Percentiles rank a stretch among this genome's conserved stretches.
phyloP scores from a whole-genome alignment of 371 early-diverging fungal species.

The Syncephalastrum monosporum region DNA sequence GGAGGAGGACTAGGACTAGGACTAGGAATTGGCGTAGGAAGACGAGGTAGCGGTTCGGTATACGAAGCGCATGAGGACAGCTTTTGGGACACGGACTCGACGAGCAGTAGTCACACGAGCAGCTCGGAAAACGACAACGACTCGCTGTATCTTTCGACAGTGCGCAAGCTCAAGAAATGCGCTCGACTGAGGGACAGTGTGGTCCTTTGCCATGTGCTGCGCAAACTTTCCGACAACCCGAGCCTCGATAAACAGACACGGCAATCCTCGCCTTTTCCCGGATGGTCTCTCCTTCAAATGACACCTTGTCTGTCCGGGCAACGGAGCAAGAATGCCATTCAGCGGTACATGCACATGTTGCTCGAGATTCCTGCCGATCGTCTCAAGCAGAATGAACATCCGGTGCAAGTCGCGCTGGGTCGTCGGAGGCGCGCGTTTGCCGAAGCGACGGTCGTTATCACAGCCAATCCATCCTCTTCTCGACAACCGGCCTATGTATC shows the following conservation, averaged over 20 bases:
- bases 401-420: slow-evolving; percentile 16
- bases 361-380: slow-evolving; percentile 21
- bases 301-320: slow-evolving; percentile 6
- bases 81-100: not conserved
- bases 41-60: not conserved
- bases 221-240: not conserved
- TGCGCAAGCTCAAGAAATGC: slow-evolving; percentile 1
- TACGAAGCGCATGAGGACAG: not conserved
- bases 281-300: not conserved
- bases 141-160: not conserved
- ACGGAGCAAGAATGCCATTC: slow-evolving; percentile 5
- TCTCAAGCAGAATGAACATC: slow-evolving; percentile 18
- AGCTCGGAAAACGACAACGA: too few relatives aligned
- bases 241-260: not conserved
- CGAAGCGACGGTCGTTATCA: slow-evolving; percentile 16
- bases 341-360: slow-evolving; percentile 27
- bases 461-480: not conserved
- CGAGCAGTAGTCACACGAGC: too few relatives aligned
- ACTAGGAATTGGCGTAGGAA: not conserved
- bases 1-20: not conserved
- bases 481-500: too few relatives aligned
- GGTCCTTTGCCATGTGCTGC: not conserved
- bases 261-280: not conserved
- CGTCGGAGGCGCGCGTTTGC: slow-evolving; percentile 22
- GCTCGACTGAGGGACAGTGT: too few relatives aligned